Evolutionary conservation across 208 protist species (phyloP), one percentile per base, ranked within the genome.

Genomic region (Trypanosomatidae sp.): DNA sequence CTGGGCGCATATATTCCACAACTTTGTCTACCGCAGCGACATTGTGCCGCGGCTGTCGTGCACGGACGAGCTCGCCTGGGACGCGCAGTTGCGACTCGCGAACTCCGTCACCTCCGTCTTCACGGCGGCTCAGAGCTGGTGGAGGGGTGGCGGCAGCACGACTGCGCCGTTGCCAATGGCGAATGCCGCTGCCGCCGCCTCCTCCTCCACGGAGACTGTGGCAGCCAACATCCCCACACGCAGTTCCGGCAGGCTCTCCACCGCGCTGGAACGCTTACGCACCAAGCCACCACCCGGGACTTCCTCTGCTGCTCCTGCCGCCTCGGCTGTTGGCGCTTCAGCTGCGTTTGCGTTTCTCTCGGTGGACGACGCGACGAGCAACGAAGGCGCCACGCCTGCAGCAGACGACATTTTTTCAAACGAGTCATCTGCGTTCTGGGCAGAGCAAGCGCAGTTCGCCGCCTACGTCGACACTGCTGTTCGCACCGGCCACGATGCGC

Each of bases 11-110:
- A 78, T 77, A 66, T 95, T 95, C 80, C 91, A 95, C 55, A 78
- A 90, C 69, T 64, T 95, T 50, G 83, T 94, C 43, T 87, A 95
- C 73, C 75, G 79, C 69, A 86, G 76, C 33, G 91, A 95, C 62
- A 62, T 90, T 41, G 85, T 95, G 55, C 91, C 91, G 33, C 91
- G 86, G 4, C 69, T 95, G n/a, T 85, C 74, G 28, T 93, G 85
- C 73, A 80, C 77, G 0, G 82, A 87, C 59, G 78, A 91, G 64
- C 72, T 89, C 43, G 76, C 79, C 30, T 81, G 80, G 71, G 82
- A 92, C 39, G 77, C 80, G 43, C 50, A 72, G 52, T 33, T 79
- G 28, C 71, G 77, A 30, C 53, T 92, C 17, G 58, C 52, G 6
- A 7, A 52, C 22, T 53, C 19, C 25, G n/a, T 75, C 15, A 43